phyloP scores from a whole-genome alignment of 768 basidiomycete species.

The Lactifluus subvellereus region DNA sequence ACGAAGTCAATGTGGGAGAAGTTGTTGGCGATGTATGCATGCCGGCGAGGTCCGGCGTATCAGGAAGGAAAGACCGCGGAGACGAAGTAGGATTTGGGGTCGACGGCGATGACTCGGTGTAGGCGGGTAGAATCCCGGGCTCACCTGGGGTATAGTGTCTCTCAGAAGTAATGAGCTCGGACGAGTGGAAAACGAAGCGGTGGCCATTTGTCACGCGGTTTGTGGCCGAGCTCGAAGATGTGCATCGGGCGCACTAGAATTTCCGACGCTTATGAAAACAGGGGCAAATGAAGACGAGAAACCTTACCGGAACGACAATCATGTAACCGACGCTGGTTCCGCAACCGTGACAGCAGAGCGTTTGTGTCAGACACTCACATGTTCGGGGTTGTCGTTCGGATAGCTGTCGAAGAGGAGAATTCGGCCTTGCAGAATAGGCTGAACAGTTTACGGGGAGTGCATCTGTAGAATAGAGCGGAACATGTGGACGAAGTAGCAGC shows the following conservation, averaged over 20 bases:
- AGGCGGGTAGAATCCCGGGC: conserved; percentile 36
- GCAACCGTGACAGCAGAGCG: conserved; percentile 74
- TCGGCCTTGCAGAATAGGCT: conserved; percentile 45
- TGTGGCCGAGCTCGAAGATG: conserved; percentile 56
- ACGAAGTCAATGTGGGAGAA: conserved; percentile 1
- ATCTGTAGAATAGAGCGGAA: conserved; percentile 80
- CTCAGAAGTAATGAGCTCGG: conserved; percentile 56
- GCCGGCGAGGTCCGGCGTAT: conserved; percentile 28
- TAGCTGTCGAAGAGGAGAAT: conserved; percentile 30
- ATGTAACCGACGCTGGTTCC: conserved; percentile 71
- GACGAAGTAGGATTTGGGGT: conserved; percentile 10
- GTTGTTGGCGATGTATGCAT: conserved; percentile 7
- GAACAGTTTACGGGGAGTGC: conserved; percentile 75
- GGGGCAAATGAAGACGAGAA: conserved; percentile 6
- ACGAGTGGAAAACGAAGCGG: conserved; percentile 81
- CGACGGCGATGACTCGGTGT: conserved; percentile 17
- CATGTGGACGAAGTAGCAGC: conserved; percentile 71
- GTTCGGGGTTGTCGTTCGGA: conserved; percentile 41
- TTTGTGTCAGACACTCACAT: conserved; percentile 82
- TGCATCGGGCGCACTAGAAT: conserved; percentile 61
- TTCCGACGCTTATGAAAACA: conserved; percentile 10
- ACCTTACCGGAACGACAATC: conserved; percentile 62
- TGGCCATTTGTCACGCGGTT: conserved; percentile 79
- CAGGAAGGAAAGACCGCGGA: conserved; percentile 20
- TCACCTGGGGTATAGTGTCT: conserved; percentile 60